phyloP scores from a whole-genome alignment of 345 rosid genomes.

The Toxicodendron radicans region DNA sequence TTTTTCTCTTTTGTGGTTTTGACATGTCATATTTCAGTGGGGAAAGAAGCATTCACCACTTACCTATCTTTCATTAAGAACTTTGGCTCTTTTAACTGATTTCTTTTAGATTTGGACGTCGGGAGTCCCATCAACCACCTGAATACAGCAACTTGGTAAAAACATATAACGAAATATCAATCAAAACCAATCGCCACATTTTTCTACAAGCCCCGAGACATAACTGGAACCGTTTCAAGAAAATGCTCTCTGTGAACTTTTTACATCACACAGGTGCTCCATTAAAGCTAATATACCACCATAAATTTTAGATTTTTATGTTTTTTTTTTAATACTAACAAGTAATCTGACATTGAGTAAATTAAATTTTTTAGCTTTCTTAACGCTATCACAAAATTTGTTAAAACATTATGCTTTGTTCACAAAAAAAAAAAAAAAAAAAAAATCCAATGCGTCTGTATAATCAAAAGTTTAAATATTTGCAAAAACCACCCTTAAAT shows the following conservation, averaged over 20 bases:
- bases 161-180: neutral
- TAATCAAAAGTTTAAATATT: no score
- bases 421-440: no score
- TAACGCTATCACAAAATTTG: no score
- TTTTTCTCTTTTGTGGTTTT: neutral
- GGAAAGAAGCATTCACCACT: slow-evolving; percentile 18
- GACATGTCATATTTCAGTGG: neutral
- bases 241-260: neutral
- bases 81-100: slow-evolving; percentile 36
- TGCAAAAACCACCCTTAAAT: no score
- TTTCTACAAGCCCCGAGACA: no score
- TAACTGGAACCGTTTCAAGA: neutral
- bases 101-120: slow-evolving; percentile 31
- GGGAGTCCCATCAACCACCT: slow-evolving; percentile 81
- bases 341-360: no score
- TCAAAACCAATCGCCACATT: neutral
- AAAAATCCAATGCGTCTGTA: no score
- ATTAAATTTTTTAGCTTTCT: no score
- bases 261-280: neutral
- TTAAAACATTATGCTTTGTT: no score
- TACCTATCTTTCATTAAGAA: slow-evolving; percentile 43
- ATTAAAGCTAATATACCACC: neutral
- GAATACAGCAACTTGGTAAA: slow-evolving; percentile 10
- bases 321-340: no score
- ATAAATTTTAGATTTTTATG: no score